Evolutionary conservation across 805 yeast species (phyloP).

Genomic region (Candida suzukii): DNA sequence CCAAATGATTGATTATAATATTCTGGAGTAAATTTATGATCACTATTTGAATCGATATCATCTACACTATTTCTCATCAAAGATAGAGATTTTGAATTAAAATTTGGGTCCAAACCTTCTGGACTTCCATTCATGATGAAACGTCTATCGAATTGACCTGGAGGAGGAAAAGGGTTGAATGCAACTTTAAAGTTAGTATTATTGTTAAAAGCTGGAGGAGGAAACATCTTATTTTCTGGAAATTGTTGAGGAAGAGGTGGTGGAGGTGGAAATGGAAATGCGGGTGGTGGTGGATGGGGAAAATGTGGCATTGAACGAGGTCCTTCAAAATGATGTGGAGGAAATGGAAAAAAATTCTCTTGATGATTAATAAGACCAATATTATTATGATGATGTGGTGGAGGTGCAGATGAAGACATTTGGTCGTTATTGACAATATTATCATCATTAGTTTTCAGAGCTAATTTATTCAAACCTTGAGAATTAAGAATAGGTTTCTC

Average conservation of each 20-base stretch:
- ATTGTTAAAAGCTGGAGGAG: not conserved
- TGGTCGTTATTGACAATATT: too few species aligned
- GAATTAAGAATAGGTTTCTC: too few species aligned
- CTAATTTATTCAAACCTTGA: too few species aligned
- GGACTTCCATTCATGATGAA: not conserved
- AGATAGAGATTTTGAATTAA: not conserved
- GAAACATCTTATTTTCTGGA: too few species aligned
- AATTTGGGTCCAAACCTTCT: not conserved
- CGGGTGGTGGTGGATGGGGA: too few species aligned
- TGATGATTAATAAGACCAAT: too few species aligned
- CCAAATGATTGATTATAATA: not conserved
- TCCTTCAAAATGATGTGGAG: too few species aligned
- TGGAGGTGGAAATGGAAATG: not conserved
- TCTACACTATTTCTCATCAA: not conserved
- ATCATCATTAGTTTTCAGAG: too few species aligned
- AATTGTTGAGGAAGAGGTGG: not conserved
- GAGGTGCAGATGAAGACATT: too few species aligned
- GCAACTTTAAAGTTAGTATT: not conserved
- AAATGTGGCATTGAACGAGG: too few species aligned
- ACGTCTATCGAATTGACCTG: not conserved
- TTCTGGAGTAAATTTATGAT: not conserved
- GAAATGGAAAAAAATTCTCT: too few species aligned
- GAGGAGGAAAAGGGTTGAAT: not conserved
- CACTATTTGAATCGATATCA: not conserved
- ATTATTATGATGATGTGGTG: too few species aligned